Evolutionary conservation across 345 rosid genomes (phyloP), one percentile per base, ranked within the genome.

Genomic region (Hibiscus tridactylites): DNA sequence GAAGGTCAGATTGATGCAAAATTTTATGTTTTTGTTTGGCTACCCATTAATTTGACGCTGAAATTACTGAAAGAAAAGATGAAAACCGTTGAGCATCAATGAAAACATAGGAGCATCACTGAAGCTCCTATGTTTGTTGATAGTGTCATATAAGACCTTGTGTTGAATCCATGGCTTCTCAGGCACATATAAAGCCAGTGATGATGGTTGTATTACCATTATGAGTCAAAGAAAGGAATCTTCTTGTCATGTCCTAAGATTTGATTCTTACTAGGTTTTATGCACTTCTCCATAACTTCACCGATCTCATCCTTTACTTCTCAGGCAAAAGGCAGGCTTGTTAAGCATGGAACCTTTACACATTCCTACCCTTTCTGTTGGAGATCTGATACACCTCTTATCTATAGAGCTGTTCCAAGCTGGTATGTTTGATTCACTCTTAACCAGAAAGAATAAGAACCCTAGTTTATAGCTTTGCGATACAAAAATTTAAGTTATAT

Each of bases 341-440:
- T 95, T 62, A 95, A 95, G 79, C 50, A 87, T 28, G 99, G 99
- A 83, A 92, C 80, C 80, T 81, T 69, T 68, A 90, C 83, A 49
- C 99, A 95, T 84, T 84, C 92, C 42, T 95, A 95, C 76, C 97
- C 97, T 62, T 87, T 80, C 73, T 95, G 97, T 80, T 89, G 86
- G 87, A 89, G 99, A 85, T 92, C 99, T 70, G 96, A 90, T 63
- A 90, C 97, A n/a, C 99, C 99, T 76, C 99, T 95, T 70, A 89
- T 95, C 19, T 90, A 95, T 71, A 83, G 97, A 86, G 99, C 99
- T 73, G 96, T 95, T 76, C 99, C 99, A 3, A 92, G 97, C 76
- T 95, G 99, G 99, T 94, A 83, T 76, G 66, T 9, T 17, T 66
- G 57, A 26, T 47, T 24, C 26, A 39, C 24, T 71, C 15, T 71